These are phyloP conservation scores for Cyberlindnera misumaiensis DNA, from an alignment of 805 yeast genomes.

Conservation along the genomic window DNA sequence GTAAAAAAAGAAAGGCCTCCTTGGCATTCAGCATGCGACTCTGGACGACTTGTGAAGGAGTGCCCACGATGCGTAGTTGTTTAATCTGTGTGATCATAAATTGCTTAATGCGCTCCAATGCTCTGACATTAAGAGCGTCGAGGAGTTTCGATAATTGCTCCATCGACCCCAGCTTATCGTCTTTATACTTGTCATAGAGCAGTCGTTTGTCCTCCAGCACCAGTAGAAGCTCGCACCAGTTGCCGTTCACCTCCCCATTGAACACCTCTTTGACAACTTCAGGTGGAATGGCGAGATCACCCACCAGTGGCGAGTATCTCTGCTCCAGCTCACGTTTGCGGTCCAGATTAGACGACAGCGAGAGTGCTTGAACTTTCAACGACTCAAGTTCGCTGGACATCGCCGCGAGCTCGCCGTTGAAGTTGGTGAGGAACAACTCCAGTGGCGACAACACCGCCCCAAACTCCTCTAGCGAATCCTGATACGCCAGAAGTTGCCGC, in stretches of 20 bases:
- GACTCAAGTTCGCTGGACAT: constrained; percentile 57
- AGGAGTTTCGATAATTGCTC: constrained; percentile 27
- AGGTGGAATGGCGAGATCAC: constrained; percentile 73
- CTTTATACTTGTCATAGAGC: constrained; percentile 38
- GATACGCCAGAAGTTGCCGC: constrained; percentile 12
- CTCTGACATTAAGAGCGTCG: constrained; percentile 49
- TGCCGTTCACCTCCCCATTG: constrained; percentile 42
- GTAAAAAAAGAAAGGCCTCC: constrained; percentile 54
- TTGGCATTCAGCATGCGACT: constrained; percentile 53
- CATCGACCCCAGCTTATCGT: constrained; percentile 16
- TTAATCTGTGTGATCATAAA: constrained; percentile 61
- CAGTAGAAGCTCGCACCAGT: constrained; percentile 63
- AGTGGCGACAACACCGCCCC: constrained; percentile 37
- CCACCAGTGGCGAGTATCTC: constrained; percentile 65
- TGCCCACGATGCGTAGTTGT: constrained; percentile 50
- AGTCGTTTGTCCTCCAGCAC: constrained; percentile 53
- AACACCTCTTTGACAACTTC: constrained; percentile 51
- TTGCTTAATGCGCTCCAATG: constrained; percentile 72
- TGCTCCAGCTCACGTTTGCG: constrained; percentile 41
- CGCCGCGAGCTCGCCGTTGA: constrained; percentile 50
- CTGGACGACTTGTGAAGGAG: constrained; percentile 74
- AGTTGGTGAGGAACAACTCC: constrained; percentile 42
- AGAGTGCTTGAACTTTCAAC: constrained; percentile 46
- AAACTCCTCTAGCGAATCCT: constrained; percentile 16
- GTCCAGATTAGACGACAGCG: constrained; percentile 40